Evolutionary conservation across 2,329 filamentous ascomycete species (phyloP), one percentile per base, ranked within the genome.

Genomic region (Acrocalymma vagum): DNA sequence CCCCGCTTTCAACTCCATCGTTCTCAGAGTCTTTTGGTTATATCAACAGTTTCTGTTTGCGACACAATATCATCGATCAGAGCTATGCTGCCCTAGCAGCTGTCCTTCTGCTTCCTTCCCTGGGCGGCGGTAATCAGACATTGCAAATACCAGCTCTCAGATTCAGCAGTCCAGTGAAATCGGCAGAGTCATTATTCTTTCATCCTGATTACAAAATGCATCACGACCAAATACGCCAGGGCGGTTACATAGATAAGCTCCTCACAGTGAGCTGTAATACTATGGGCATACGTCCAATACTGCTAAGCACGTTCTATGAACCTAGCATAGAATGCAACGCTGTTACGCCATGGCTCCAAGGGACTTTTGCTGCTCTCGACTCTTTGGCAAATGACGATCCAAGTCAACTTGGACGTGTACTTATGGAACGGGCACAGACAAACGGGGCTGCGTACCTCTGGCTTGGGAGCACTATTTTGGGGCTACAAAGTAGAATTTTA

Each of bases 271-370:
- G 59, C 36, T 63, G 55, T 40, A 37, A 58, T 30, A 45, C 33
- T 13, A 45, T 33, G 34, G 59, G 55, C 11, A 50, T 64, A 24
- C 41, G 41, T 4, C 41, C 56, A 8, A 50, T 65, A 26, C 40
- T 69, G 7, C 48, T 60, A 1, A 60, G 42, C 27, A 13, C 48
- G 18, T 64, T 67, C 41, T 65, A 59, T 34, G 53, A 65, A 11
- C 51, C 53, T 3, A 38, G 17, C 7, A 40, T 68, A 5, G 38
- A 62, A 21, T 67, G 59, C 45, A 67, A 68, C 42, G 39, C 46
- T 4, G 54, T 51, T n/a, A 51, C 21, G n/a, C 49, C 59, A 32
- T 68, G 59, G 62, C 36, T 68, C 6, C 54, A 67, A 37, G 56
- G 60, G 38, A 34, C 46, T 11, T 32, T 62, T 7, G 52, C 56